phyloP scores from a whole-genome alignment of 2,329 filamentous ascomycete species.

The Zasmidium angulare region DNA sequence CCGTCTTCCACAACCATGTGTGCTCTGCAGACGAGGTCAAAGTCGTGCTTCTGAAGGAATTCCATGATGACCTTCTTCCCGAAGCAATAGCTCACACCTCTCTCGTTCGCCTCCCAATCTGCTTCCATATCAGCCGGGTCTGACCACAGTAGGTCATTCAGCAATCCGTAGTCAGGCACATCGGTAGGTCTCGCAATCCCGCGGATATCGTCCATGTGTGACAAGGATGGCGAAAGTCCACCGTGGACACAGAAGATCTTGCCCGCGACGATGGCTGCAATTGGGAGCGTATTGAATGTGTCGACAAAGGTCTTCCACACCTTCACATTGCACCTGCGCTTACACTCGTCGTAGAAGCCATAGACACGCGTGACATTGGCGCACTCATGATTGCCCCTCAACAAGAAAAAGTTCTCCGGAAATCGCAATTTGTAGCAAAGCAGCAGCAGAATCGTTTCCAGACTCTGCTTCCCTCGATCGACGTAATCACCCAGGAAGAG shows the following conservation, averaged over 20 bases:
- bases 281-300: slow-evolving; percentile 92
- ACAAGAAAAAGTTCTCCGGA: slow-evolving; percentile 93
- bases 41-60: slow-evolving; percentile 91
- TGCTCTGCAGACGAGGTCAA: slow-evolving; percentile 93
- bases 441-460: slow-evolving; percentile 89
- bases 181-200: slow-evolving; percentile 94
- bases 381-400: slow-evolving; percentile 94
- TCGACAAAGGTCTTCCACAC: slow-evolving; percentile 98
- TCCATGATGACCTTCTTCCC: slow-evolving; percentile 98
- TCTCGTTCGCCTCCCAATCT: slow-evolving; percentile 96
- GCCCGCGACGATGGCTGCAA: slow-evolving; percentile 92
- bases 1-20: slow-evolving; percentile 99
- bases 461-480: slow-evolving; percentile 90
- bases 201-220: slow-evolving; percentile 97
- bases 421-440: slow-evolving; percentile 97
- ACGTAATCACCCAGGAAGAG: slow-evolving; percentile 96
- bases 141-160: slow-evolving; percentile 96
- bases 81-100: slow-evolving; percentile 97
- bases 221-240: slow-evolving; percentile 84
- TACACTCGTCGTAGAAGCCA: slow-evolving; percentile 98
- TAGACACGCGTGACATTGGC: slow-evolving; percentile 95
- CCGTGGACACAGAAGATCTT: slow-evolving; percentile 99
- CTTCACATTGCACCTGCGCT: slow-evolving; percentile 92
- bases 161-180: slow-evolving; percentile 90
- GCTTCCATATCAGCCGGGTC: slow-evolving; percentile 94